Base-by-base conservation (phyloP, 2,329 filamentous ascomycete genomes). In the Aureobasidium mangrovei region DNA sequence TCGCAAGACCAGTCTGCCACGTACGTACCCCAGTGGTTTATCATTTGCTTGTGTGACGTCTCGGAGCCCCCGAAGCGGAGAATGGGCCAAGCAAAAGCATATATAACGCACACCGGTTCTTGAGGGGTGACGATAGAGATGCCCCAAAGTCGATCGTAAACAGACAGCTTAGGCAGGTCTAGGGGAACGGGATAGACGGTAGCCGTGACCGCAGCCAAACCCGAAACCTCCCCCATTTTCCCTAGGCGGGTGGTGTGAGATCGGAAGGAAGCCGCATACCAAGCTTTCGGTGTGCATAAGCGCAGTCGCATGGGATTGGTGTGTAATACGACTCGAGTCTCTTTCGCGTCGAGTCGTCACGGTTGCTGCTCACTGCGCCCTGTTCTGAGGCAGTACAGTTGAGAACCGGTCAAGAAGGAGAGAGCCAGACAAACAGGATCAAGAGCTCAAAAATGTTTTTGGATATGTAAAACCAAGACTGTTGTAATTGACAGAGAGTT, bases 251-350 rank as follows among this genome's bases (percentile, higher is more conserved):
- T 28, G 36, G 46, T 40, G 28, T 31, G 38, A 29, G 45, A 18
- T 18, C 45, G 38, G 42, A 32, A 26, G 27, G 27, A 5, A 31
- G 46, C 46, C 28, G 27, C 27, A 40, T 40, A 40, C 35, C 46
- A 49, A 49, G 46, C 46, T 49, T 49, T 49, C 46, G 46, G 46
- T 28, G 40, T 40, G 46, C 35, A 40, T 32, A 27, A 49, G 35
- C 27, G 27, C 3, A 39, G 4, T 28, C 35, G 40, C 35, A 8
- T 27, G 27, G 40, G 10, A 33, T 33, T 10, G 32, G 10, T 7
- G 12, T 24, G 43, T 46, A 29, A 36, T 7, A 36, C 31, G 8
- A 3, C 27, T 18, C 18, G 46, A 27, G 24, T 28, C 32, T 7
- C 35, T 26, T 40, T 5, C 7, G 28, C 12, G 18, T 32, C 45